phyloP scores from a whole-genome alignment of 1,139 yeast genomes.

The Suhomyces maxii region DNA sequence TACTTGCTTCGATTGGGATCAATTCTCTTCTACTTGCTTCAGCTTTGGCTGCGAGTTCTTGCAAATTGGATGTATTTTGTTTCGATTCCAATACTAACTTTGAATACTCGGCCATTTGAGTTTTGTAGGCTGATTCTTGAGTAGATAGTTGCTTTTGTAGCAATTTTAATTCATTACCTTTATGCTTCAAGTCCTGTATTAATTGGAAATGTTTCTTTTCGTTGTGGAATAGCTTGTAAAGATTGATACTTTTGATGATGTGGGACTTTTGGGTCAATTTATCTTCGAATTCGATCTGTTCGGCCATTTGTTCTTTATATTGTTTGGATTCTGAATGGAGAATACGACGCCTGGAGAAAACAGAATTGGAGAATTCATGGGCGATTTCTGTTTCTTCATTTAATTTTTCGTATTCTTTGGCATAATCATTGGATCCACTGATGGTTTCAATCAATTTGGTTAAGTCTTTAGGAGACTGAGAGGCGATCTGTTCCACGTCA shows the following conservation, averaged over 20 bases:
- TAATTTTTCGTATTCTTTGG: constrained; percentile 65
- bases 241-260: constrained; percentile 48
- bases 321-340: constrained; percentile 76
- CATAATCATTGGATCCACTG: constrained; percentile 74
- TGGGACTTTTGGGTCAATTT: constrained; percentile 51
- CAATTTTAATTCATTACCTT: constrained; percentile 29
- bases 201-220: constrained; percentile 47
- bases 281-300: constrained; percentile 67
- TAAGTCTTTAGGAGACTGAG: constrained; percentile 78
- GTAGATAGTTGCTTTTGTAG: constrained; percentile 24
- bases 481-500: constrained; percentile 91
- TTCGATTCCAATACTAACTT: constrained; percentile 44
- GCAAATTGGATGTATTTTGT: constrained; percentile 41
- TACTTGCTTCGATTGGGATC: constrained; percentile 59
- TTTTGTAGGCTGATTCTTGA: constrained; percentile 30
- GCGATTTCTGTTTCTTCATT: constrained; percentile 68
- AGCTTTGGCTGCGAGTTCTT: constrained; percentile 37
- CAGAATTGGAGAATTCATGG: constrained; percentile 62
- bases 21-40: constrained; percentile 50
- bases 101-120: constrained; percentile 45
- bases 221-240: constrained; percentile 70
- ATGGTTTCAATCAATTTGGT: constrained; percentile 76
- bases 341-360: constrained; percentile 71
- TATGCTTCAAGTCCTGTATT: constrained; percentile 24
- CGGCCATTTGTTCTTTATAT: constrained; percentile 73